Conservation (phyloP, 2,329 filamentous ascomycete species). For the Elsinoe batatas region DNA sequence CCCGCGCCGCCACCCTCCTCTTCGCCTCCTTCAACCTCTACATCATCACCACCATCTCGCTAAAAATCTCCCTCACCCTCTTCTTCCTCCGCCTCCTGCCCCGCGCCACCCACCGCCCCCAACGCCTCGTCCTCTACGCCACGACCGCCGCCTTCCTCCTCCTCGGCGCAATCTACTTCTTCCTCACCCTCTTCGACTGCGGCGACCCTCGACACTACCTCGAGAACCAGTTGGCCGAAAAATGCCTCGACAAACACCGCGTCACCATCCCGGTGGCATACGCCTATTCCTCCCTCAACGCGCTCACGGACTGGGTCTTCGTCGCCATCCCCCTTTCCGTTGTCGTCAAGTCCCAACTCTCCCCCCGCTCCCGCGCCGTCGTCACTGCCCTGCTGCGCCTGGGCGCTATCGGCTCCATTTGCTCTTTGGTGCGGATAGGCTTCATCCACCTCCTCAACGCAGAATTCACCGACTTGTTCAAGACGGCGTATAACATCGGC, state of each 20-base stretch:
- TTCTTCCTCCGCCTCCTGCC: slow-evolving; percentile 38
- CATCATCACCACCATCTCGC: slow-evolving; percentile 30
- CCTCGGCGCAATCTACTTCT: slow-evolving; percentile 27
- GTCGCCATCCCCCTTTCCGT: slow-evolving; percentile 33
- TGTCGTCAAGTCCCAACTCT: slow-evolving; percentile 33
- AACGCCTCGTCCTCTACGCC: slow-evolving; percentile 24
- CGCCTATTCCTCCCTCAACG: slow-evolving; percentile 26
- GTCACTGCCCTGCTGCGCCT: slow-evolving; percentile 33
- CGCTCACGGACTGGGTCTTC: slow-evolving; percentile 29
- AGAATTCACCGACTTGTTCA: slow-evolving; percentile 18
- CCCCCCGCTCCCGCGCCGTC: slow-evolving; percentile 31
- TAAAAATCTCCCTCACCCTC: slow-evolving; percentile 37
- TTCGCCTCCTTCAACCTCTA: slow-evolving; percentile 31
- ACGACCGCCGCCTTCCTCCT: slow-evolving; percentile 22
- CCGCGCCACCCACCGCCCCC: slow-evolving; percentile 18
- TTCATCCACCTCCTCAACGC: slow-evolving; percentile 20
- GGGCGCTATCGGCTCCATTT: slow-evolving; percentile 24
- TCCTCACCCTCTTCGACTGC: slow-evolving; percentile 26
- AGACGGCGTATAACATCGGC: slow-evolving; percentile 20
- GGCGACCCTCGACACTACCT: slow-evolving; percentile 22
- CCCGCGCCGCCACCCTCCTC: slow-evolving; percentile 17
- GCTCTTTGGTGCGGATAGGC: slow-evolving; percentile 21
- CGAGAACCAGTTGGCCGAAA: slow-evolving; percentile 15
- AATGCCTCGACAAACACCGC: slow-evolving; percentile 18
- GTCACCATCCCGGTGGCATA: slow-evolving; percentile 15